These are phyloP conservation scores for Aspergillus diversus DNA, from an alignment of 495 filamentous ascomycete species.

Conservation along the genomic window DNA sequence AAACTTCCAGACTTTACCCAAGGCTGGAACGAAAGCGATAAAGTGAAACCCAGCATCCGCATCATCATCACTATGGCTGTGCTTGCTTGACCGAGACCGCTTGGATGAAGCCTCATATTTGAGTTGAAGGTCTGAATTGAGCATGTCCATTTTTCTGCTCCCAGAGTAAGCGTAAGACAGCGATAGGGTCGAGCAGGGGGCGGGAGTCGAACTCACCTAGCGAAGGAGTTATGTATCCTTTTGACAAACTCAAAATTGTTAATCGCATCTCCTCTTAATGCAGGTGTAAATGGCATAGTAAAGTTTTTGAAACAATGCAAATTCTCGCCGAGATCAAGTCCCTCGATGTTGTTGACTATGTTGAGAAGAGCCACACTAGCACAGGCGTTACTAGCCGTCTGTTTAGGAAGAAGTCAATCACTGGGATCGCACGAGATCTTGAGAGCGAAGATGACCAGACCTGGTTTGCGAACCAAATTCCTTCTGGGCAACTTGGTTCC, in stretches of 20 bases:
- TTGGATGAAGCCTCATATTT: slow-evolving; percentile 59
- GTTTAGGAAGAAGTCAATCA: slow-evolving; percentile 16
- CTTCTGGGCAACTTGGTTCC: slow-evolving; percentile 62
- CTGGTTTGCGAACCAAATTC: slow-evolving; percentile 95
- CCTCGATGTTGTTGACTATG: slow-evolving; percentile 81
- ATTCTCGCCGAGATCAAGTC: slow-evolving; percentile 65
- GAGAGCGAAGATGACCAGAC: slow-evolving; percentile 39
- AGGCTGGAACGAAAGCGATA: slow-evolving; percentile 82
- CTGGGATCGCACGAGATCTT: background rate
- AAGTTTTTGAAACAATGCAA: slow-evolving; percentile 72
- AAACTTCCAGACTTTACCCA: slow-evolving; percentile 80
- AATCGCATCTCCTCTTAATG: slow-evolving; percentile 74
- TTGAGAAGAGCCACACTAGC: slow-evolving; percentile 88
- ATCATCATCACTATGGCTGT: slow-evolving; percentile 42
- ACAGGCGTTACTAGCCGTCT: slow-evolving; percentile 83
- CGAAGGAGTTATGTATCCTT: slow-evolving; percentile 82
- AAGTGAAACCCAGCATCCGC: slow-evolving; percentile 75
- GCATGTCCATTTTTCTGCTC: slow-evolving; percentile 72
- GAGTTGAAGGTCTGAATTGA: slow-evolving; percentile 73
- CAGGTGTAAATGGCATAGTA: slow-evolving; percentile 67
- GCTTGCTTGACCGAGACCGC: slow-evolving; percentile 42
- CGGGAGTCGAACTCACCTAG: slow-evolving; percentile 57
- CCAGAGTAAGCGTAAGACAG: slow-evolving; percentile 6
- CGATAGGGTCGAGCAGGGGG: background rate
- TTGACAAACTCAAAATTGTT: slow-evolving; percentile 77